Percentiles rank a stretch among this genome's conserved stretches.
Conservation (phyloP, 225 moss, liverwort and hornwort genomes). For the Rhytidiadelphus loreus region DNA sequence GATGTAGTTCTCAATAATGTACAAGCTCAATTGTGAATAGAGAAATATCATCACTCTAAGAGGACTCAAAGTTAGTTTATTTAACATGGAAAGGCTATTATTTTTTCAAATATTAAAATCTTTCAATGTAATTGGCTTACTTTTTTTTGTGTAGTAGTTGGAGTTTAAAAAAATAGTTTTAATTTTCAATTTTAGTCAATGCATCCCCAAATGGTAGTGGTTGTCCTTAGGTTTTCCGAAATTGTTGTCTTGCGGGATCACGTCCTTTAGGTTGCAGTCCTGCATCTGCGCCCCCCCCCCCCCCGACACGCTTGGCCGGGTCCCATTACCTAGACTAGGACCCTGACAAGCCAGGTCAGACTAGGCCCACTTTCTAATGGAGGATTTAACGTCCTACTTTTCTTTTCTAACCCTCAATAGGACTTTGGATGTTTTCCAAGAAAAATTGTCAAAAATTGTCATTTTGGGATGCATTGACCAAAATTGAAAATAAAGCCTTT, state of each 20-base stretch:
- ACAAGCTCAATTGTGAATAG: neutral
- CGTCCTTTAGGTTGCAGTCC: too few relatives aligned
- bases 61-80: neutral
- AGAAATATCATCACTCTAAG: neutral
- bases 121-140: neutral
- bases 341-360: too few relatives aligned
- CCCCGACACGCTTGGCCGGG: too few relatives aligned
- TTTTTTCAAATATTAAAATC: too few relatives aligned
- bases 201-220: too few relatives aligned
- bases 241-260: too few relatives aligned
- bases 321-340: too few relatives aligned
- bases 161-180: neutral
- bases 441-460: neutral
- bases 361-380: too few relatives aligned
- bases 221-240: too few relatives aligned
- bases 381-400: too few relatives aligned
- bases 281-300: too few relatives aligned
- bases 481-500: neutral
- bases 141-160: rapidly evolving
- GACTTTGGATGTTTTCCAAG: neutral
- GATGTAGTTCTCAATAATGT: neutral
- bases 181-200: neutral
- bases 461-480: rapidly evolving
- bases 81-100: rapidly evolving
- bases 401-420: too few relatives aligned